Percentiles rank a stretch among this genome's conserved stretches.
Evolutionary conservation across 495 filamentous ascomycete species (phyloP).

Genomic region (Lichenothelia convexa): DNA sequence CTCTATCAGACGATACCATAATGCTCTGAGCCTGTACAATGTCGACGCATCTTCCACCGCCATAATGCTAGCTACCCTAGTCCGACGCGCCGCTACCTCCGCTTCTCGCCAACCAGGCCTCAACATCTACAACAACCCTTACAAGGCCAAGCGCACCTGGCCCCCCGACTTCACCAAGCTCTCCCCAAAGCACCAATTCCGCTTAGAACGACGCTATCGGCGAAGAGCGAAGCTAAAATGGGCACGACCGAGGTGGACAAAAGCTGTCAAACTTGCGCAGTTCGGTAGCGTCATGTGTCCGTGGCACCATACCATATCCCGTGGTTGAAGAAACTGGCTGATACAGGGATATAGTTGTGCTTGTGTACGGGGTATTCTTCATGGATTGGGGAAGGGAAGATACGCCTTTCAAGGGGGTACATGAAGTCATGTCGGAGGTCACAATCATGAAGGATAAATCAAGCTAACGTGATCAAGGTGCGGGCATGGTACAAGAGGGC

Average conservation of each 20-base stretch:
- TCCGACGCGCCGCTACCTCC: slow-evolving; percentile 18
- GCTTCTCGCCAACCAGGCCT: slow-evolving; percentile 8
- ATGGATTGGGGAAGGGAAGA: slow-evolving; percentile 52
- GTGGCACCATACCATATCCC: slow-evolving; percentile 13
- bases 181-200: slow-evolving; percentile 65
- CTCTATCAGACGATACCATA: too few relatives aligned
- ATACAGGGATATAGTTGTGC: slow-evolving; percentile 31
- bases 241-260: slow-evolving; percentile 55
- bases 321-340: neutral
- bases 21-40: too few relatives aligned
- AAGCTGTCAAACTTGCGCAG: slow-evolving; percentile 50
- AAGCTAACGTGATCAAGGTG: slow-evolving; percentile 1
- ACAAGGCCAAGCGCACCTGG: slow-evolving; percentile 75
- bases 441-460: too few relatives aligned
- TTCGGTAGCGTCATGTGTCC: slow-evolving; percentile 45
- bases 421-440: slow-evolving; percentile 11
- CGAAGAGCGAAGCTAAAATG: slow-evolving; percentile 44
- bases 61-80: slow-evolving; percentile 27
- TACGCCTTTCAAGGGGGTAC: slow-evolving; percentile 43
- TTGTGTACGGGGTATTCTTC: slow-evolving; percentile 57
- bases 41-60: too few relatives aligned
- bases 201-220: slow-evolving; percentile 44
- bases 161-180: slow-evolving; percentile 80
- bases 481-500: slow-evolving; percentile 3
- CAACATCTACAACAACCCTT: slow-evolving; percentile 30